Base-by-base conservation (phyloP, 805 yeast species). In the Metschnikowia cubensis region DNA sequence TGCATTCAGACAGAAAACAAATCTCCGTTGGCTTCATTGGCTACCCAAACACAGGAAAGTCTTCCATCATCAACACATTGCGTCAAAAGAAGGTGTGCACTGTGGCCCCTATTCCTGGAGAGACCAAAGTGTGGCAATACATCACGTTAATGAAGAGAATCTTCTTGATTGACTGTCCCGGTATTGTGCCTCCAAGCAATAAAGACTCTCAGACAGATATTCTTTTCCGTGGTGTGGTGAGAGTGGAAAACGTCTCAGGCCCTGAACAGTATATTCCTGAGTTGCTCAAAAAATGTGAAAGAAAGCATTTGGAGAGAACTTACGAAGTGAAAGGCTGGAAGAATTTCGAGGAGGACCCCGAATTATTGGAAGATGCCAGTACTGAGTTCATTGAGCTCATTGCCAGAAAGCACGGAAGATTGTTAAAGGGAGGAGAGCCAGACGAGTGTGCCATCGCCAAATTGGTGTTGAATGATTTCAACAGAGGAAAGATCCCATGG, bases 41-140 rank as follows among this genome's bases (percentile, higher is more conserved):
- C 14, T 92, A 94, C 67, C 99, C 99, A 58, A 92, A 92, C 66
- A 87, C 97, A n/a, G 99, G 99, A 58, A 92, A 92, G 67, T 92
- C 98, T 1, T 88, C 96, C 38, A 89, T 92, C 58, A 92, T 92
- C 63, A 92, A 92, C 73, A 91, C 98, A 2, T 75, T 92, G 60
- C 83, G 97, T 66, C 84, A 85, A 68, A 94, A 94, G 80, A 94
- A 92, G 73, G 99, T 92, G 42, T 94, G 98, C 74, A 84, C 80
- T 41, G 98, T 92, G 43, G 99, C 99, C 1, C 99, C 99, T 43
- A 90, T 92, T 61, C 99, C 99, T 31, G 99, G 99, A 68, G 99
- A 92, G 67, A 92, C 99, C 34, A 92, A 92, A 70, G 97, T 92
- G 41, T 92, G 99, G 99, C 99, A 92, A 75, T 92, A 92, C 74